Evolutionary conservation across 2,329 filamentous ascomycete genomes (phyloP).

Genomic region (Fusarium musae): DNA sequence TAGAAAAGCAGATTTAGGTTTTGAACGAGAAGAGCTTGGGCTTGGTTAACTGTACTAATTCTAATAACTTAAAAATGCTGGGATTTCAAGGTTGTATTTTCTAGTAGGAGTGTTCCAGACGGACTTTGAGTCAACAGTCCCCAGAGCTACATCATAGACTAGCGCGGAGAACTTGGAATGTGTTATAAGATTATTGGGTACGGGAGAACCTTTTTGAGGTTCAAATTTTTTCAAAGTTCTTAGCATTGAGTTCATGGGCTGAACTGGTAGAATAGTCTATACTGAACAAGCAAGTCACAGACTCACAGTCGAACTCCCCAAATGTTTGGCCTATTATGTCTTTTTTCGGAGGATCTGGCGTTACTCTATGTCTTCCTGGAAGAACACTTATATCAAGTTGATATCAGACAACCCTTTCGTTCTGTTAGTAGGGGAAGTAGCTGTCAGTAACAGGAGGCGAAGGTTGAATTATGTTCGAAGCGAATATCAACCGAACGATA

Average conservation of each 20-base stretch:
- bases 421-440: not conserved
- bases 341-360: not conserved
- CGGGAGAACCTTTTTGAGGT: not conserved
- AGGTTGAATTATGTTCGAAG: not conserved
- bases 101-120: not conserved
- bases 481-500: not conserved
- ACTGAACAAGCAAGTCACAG: not conserved
- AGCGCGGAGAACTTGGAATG: not conserved
- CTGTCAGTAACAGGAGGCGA: not conserved
- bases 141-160: not conserved
- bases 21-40: not conserved
- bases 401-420: not conserved
- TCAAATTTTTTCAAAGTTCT: not conserved
- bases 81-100: not conserved
- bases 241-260: no score
- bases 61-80: not conserved
- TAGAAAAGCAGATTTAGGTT: not conserved
- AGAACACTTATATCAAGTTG: not conserved
- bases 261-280: not conserved
- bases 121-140: no score
- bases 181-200: not conserved
- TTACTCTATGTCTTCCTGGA: no score
- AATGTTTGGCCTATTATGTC: not conserved
- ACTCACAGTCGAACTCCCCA: not conserved
- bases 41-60: not conserved